Percentiles rank a stretch among this genome's conserved stretches.
Conservation (phyloP, 1,284 basidiomycete genomes). For the Earliella scabrosa region DNA sequence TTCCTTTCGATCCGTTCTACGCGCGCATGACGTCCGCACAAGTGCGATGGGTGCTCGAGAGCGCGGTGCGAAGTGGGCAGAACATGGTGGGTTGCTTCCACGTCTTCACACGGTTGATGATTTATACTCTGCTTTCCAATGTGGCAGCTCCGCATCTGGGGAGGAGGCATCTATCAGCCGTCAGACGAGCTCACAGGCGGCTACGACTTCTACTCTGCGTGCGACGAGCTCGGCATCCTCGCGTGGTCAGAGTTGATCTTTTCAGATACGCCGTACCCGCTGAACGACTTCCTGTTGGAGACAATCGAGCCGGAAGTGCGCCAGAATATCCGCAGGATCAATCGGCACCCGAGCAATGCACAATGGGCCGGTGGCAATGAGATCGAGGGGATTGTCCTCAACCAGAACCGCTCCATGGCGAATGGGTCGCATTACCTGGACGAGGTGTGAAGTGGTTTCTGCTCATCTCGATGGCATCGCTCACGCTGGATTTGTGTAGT, state of each 20-base stretch:
- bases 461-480: too few species aligned
- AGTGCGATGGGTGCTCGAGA: conserved; percentile 60
- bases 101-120: too few species aligned
- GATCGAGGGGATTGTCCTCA: conserved; percentile 57
- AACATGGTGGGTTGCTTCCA: conserved; percentile 50
- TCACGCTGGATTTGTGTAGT: conserved; percentile 39
- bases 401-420: conserved; percentile 40
- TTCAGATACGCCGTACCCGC: conserved; percentile 61
- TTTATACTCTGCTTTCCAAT: too few species aligned
- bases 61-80: conserved; percentile 56
- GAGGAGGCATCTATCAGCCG: conserved; percentile 49
- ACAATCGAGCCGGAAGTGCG: conserved; percentile 59
- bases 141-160: conserved; percentile 58
- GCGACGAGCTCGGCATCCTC: conserved; percentile 66
- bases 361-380: conserved; percentile 70
- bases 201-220: conserved; percentile 61
- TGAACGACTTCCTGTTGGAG: conserved; percentile 56
- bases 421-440: conserved; percentile 52
- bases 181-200: conserved; percentile 48
- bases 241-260: conserved; percentile 72
- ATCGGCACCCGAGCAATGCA: conserved; percentile 59
- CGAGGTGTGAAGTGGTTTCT: conserved; percentile 44
- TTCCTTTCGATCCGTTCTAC: conserved; percentile 66
- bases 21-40: conserved; percentile 52
- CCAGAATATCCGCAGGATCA: conserved; percentile 60